Evolutionary conservation across 441 rosid species (phyloP), one percentile per base, ranked within the genome.

Genomic region (Erodium texanum): DNA sequence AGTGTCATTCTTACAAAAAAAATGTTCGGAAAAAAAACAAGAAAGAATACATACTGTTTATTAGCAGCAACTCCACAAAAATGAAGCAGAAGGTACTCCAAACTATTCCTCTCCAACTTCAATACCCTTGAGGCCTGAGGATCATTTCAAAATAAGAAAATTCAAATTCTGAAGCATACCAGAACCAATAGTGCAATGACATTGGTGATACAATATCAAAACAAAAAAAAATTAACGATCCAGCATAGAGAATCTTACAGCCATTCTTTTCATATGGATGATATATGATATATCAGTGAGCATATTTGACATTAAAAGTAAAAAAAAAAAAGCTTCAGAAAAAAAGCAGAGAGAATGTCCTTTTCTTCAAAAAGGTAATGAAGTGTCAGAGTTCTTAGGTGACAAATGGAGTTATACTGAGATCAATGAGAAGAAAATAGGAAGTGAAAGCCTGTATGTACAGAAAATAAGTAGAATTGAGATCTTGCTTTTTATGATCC

Each of bases 81-180:
- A 78, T 84, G 88, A 56, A 79, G 83, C 78, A 93, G 75, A 72
- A 93, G 92, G 79, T 80, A 79, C 81, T 93, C 96, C 84, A 93
- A 83, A 84, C 99, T 93, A 72, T 85, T 80, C 76, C 97, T 89
- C 74, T 91, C 93, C 87, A 89, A 72, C 77, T 91, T 89, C 79
- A 93, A 71, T 70, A 89, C 89, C 80, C 89, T 89, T 71, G 99
- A 91, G 36, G 96, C 96, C 99, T 91, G 84, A 76, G 23, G 70
- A 73, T 16, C 18, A 71, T 36, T 36, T 56, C 66, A 58, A 56
- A 67, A 45, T 58, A 11, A 0, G 15, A 22, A 8, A 12, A 1
- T 59, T 24, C 8, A 23, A 23, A 45, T 45, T 45, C 54, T 45
- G 16, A 59, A 11, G 29, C 29, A 22, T 24, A 14, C 18, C 29